A percentile compares a stretch with the other conserved stretches of the same genome.
Conservation (phyloP, 177 flowering plant genomes). For the Tripterygium wilfordii region DNA sequence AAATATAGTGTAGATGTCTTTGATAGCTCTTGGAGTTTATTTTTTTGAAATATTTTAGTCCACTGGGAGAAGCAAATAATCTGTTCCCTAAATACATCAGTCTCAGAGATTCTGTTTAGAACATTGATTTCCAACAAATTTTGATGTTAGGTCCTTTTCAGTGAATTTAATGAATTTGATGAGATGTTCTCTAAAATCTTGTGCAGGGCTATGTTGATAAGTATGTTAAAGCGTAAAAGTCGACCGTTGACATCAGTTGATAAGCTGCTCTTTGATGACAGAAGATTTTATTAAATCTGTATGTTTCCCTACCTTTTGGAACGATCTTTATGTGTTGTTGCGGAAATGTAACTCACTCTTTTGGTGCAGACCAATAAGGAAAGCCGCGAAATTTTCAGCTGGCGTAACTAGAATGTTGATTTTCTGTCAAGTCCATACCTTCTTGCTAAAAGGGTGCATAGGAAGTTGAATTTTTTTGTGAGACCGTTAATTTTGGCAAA, state of each 20-base stretch:
- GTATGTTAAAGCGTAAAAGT: constrained; percentile 57
- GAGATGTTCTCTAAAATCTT: too few relatives aligned
- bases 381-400: background rate
- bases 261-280: constrained; percentile 2
- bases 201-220: constrained; percentile 90
- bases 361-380: constrained; percentile 2
- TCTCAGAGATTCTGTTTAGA: too few relatives aligned
- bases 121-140: too few relatives aligned
- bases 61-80: too few relatives aligned
- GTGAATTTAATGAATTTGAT: too few relatives aligned
- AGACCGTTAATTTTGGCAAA: too few relatives aligned
- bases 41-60: too few relatives aligned
- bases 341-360: background rate
- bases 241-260: background rate
- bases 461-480: too few relatives aligned
- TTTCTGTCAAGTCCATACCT: background rate
- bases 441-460: background rate
- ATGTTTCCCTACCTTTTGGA: constrained; percentile 8
- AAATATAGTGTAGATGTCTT: too few relatives aligned
- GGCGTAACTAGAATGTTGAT: background rate
- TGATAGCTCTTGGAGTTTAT: too few relatives aligned
- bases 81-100: too few relatives aligned
- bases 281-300: constrained; percentile 9
- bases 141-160: too few relatives aligned
- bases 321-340: background rate